Conservation (phyloP, 495 filamentous ascomycete species). For the Extremus antarcticus region DNA sequence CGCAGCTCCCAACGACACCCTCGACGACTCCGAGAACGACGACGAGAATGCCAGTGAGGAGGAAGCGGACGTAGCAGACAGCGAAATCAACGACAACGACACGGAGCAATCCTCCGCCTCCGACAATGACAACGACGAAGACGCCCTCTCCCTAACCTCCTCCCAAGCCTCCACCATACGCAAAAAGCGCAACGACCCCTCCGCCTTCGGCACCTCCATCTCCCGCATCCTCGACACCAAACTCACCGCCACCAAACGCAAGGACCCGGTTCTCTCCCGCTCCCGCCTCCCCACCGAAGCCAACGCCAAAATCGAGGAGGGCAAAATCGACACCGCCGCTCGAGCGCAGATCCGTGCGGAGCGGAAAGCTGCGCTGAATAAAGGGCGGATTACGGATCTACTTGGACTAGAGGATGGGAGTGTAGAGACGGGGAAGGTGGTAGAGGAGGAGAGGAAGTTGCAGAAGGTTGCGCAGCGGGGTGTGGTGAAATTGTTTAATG, state of each 20-base stretch:
- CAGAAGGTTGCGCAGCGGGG: conserved; percentile 81
- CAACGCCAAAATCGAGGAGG: conserved; percentile 53
- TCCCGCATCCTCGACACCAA: conserved; percentile 82
- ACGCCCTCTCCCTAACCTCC: conserved; percentile 18
- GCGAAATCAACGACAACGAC: conserved; percentile 58
- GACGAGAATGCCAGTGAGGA: conserved; percentile 31
- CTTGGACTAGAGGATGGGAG: conserved; percentile 41
- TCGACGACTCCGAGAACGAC: conserved; percentile 33
- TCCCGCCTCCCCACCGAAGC: conserved; percentile 56
- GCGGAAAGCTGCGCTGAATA: conserved; percentile 69
- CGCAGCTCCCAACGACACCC: conserved; percentile 29
- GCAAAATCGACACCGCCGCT: conserved; percentile 69
- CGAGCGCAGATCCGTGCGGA: conserved; percentile 67
- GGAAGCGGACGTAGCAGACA: conserved; percentile 24
- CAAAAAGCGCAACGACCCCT: conserved; percentile 79
- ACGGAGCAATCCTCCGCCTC: conserved; percentile 45
- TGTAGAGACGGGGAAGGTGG: conserved; percentile 37
- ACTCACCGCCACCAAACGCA: conserved; percentile 63
- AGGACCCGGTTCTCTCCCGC: conserved; percentile 81
- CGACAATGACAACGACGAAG: conserved; percentile 21
- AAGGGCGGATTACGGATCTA: conserved; percentile 79
- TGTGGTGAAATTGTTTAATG: conserved; percentile 93
- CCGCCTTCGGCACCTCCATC: conserved; percentile 82
- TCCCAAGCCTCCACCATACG: conserved; percentile 7
- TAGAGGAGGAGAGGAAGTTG: conserved; percentile 69